Base-by-base conservation (phyloP, 345 rosid genomes). In the Acer campestre region DNA sequence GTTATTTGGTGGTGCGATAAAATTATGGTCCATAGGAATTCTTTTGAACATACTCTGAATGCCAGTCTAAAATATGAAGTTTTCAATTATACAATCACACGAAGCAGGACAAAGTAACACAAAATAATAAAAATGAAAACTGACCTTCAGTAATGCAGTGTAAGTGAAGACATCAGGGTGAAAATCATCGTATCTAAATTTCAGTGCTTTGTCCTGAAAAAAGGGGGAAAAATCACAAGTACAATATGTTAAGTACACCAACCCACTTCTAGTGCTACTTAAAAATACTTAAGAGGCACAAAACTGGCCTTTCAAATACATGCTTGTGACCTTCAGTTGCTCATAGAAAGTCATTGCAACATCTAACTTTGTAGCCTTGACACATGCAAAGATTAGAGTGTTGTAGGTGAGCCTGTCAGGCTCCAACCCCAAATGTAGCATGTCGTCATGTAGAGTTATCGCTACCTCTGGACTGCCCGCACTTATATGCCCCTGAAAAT, bases 311-410 rank as follows among this genome's bases (percentile, higher is more conserved):
- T 88, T 79, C 73, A 85, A 86, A 82, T 79, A 79, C 81, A 82
- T 77, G 83, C 83, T 67, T 77, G 89, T 51, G 84, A 93, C 97
- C 95, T 93, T 91, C 97, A 91, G 89, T 86, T 88, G 89, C 84
- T 84, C 76, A n/a, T 88, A 75, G 77, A 90, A 88, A n/a, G 46
- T 82, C 89, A 88, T 82, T 16, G 97, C 95, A 78, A 77, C 84
- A 81, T 82, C 88, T 85, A 92, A 80, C 48, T 86, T 84, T 42
- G 84, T 80, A 73, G 81, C 42, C 83, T 89, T 89, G 64, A 85
- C 78, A 74, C 89, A 87, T 27, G 93, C 89, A 77, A 76, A 80
- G 75, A 92, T 92, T 81, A 89, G 74, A 75, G 90, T 89, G 71
- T 89, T 92, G 82, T 89, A 90, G 23, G 91, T 89, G 46, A 82